Evolutionary conservation across 2,329 filamentous ascomycete species (phyloP).

Genomic region (Talaromyces piceae): DNA sequence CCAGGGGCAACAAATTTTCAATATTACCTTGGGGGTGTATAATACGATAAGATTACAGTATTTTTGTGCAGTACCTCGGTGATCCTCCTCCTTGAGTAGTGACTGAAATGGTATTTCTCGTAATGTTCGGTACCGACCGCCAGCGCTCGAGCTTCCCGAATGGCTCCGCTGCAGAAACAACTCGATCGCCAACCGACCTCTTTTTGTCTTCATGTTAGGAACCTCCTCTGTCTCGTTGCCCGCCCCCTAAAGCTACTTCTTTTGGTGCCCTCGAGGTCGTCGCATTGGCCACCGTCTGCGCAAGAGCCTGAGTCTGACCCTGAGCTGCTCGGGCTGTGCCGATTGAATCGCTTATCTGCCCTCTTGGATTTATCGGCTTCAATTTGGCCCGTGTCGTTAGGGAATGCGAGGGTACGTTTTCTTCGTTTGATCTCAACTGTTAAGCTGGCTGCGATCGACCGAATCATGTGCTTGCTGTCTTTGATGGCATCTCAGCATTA

Average conservation of each 20-base stretch:
- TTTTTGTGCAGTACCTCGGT: background rate
- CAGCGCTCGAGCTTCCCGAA: background rate
- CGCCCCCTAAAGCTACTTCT: background rate
- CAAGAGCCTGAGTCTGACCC: too few relatives aligned
- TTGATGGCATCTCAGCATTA: too few relatives aligned
- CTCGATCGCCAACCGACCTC: slow-evolving; percentile 5
- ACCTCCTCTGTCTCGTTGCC: background rate
- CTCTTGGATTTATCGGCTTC: slow-evolving; percentile 5
- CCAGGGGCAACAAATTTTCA: slow-evolving; percentile 7
- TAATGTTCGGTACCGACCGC: background rate
- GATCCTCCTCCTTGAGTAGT: too few relatives aligned
- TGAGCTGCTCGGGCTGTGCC: slow-evolving; percentile 9
- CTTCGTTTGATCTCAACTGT: background rate
- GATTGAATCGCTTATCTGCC: slow-evolving; percentile 8
- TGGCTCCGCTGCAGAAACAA: background rate
- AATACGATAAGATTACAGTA: background rate
- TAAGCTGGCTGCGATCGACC: too few relatives aligned
- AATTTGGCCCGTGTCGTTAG: background rate
- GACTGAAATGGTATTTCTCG: background rate
- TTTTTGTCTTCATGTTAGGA: slow-evolving; percentile 9
- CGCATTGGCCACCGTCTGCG: background rate
- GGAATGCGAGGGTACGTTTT: slow-evolving; percentile 3
- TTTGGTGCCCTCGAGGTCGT: background rate
- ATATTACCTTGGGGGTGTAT: background rate
- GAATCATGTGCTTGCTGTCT: background rate